Evolutionary conservation across 208 protist species (phyloP).

Genomic region (Lotmaria passim): DNA sequence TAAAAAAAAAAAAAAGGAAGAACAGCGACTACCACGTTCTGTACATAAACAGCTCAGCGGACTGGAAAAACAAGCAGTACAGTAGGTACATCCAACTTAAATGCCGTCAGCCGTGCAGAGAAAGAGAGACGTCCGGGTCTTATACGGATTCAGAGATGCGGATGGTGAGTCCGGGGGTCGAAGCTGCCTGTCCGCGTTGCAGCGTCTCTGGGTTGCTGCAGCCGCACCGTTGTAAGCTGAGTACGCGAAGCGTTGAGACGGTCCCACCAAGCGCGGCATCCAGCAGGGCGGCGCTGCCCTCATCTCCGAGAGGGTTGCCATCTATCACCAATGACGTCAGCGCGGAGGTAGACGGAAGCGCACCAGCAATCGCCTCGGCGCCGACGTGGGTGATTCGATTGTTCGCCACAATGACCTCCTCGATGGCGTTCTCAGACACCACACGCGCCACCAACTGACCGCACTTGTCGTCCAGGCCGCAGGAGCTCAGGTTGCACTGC

Average conservation of each 20-base stretch:
- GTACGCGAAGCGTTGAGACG: constrained; percentile 48
- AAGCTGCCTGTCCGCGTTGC: constrained; percentile 33
- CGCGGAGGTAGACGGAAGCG: constrained; percentile 71
- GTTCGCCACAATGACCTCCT: constrained; percentile 90
- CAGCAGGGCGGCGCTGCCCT: constrained; percentile 72
- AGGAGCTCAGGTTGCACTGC: constrained; percentile 82
- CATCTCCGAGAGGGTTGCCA: constrained; percentile 82
- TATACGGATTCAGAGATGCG: constrained; percentile 63
- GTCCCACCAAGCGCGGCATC: constrained; percentile 49
- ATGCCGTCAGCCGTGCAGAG: too few species aligned
- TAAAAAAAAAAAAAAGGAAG: neutral
- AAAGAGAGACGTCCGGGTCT: too few species aligned
- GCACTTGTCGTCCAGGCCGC: constrained; percentile 79
- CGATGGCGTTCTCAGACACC: constrained; percentile 86
- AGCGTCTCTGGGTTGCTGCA: constrained; percentile 46
- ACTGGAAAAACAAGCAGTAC: too few species aligned
- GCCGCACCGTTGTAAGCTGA: constrained; percentile 80
- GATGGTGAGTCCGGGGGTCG: constrained; percentile 40
- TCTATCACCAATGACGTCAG: constrained; percentile 78
- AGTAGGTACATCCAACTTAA: too few species aligned
- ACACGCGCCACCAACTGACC: constrained; percentile 72
- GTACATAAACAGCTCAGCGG: too few species aligned
- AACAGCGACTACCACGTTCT: neutral
- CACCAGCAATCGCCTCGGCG: constrained; percentile 78
- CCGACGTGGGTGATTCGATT: constrained; percentile 83